These are phyloP conservation scores for Colletotrichum orbiculare DNA, from an alignment of 2,329 filamentous ascomycete genomes.

Conservation along the genomic window DNA sequence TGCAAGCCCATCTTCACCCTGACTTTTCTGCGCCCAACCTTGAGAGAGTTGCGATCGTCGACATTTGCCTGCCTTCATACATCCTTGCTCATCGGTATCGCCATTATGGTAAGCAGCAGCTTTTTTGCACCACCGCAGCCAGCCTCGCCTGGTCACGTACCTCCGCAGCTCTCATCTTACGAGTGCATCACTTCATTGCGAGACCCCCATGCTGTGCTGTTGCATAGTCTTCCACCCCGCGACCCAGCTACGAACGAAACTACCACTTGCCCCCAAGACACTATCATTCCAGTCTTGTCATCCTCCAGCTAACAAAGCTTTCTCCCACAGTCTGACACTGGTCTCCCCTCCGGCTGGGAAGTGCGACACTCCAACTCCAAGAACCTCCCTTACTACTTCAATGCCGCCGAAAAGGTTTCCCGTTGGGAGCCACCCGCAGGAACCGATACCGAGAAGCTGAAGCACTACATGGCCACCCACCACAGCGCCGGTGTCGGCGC, in stretches of 20 bases:
- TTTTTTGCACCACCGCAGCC: no score
- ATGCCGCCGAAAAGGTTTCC: slow-evolving; percentile 84
- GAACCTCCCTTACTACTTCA: slow-evolving; percentile 99
- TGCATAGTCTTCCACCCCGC: neutral
- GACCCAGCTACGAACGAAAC: neutral
- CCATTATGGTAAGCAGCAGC: slow-evolving; percentile 22
- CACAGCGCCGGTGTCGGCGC: slow-evolving; percentile 72
- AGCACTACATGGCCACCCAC: slow-evolving; percentile 90
- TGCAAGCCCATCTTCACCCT: neutral
- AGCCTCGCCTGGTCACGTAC: no score
- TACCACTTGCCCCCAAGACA: slow-evolving; percentile 20
- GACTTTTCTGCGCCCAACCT: neutral
- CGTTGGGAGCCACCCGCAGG: slow-evolving; percentile 93
- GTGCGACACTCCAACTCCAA: slow-evolving; percentile 98
- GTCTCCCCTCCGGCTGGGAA: slow-evolving; percentile 90
- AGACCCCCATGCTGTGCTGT: neutral
- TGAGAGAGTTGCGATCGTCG: no score
- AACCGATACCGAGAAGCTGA: slow-evolving; percentile 92
- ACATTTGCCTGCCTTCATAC: no score
- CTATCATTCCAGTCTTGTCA: slow-evolving; percentile 6
- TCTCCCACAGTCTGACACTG: slow-evolving; percentile 71
- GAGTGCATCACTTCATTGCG: no score
- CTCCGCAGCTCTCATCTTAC: no score
- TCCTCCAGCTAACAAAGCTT: slow-evolving; percentile 12
- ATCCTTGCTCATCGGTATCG: slow-evolving; percentile 1